Base-by-base conservation (phyloP, 1,284 basidiomycete genomes). In the Phaffia rhodozyma region DNA sequence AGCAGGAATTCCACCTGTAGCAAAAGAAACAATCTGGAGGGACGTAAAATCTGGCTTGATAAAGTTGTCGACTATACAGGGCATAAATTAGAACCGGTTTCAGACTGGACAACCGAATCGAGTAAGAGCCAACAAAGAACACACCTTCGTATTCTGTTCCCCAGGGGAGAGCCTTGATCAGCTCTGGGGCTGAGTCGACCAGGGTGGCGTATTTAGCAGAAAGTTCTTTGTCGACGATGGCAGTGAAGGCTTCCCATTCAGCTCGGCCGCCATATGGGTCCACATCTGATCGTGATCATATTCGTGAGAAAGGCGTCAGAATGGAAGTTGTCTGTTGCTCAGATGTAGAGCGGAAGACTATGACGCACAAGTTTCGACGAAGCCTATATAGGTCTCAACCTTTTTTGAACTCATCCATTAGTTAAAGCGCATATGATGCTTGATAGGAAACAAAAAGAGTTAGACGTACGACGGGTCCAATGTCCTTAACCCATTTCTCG, bases 201-300 rank as follows among this genome's bases (percentile, higher is more conserved):
- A 91, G 79, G 20, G 74, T 80, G 69, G 86, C 86, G 70, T 89
- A 91, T 75, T 88, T 89, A 9, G 83, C 83, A 69, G 86, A 87
- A 60, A 88, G 79, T 66, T 82, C 77, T 75, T 91, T 91, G 78
- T 91, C 83, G 58, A 91, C 89, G 68, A 90, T 85, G 5, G 89
- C 88, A 34, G 87, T 88, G 73, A 91, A 91, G 47, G 87, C 88
- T 81, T 91, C 87, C 87, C 87, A 91, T 73, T 91, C 89, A 0
- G 88, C 88, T 6, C 74, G 68, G 1, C 70, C 70, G 1, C 75
- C 74, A 16, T 70, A 71, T 7, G 89, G 89, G 71, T 91, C 89
- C 23, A 89, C 85, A 67, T 91, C 38, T 43, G 38, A 43, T 43
- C 38, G 13, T 16, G 38, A 43, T 43, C 38, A 43, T 91, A 1